A percentile compares a stretch with the other conserved stretches of the same genome.
These are phyloP conservation scores for Aureobasidium leucospermi DNA, from an alignment of 2,329 filamentous ascomycete genomes.

Conservation along the genomic window DNA sequence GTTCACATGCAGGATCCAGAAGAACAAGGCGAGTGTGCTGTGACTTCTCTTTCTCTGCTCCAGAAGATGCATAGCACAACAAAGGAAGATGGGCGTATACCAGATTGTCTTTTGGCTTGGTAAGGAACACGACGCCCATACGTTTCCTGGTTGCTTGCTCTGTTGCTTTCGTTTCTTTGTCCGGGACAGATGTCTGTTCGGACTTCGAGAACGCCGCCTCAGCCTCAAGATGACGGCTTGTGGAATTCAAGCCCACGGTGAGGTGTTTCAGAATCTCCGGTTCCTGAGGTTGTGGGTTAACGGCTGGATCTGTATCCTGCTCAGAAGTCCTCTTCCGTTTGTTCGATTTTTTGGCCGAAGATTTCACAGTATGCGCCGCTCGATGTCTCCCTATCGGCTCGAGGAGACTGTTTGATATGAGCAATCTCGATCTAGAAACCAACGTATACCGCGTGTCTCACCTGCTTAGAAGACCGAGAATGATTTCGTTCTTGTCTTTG, in stretches of 20 bases:
- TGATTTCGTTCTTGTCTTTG: conserved; percentile 4
- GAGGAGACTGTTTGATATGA: conserved; percentile 46
- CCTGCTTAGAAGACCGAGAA: conserved; percentile 3
- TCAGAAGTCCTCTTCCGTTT: conserved; percentile 21
- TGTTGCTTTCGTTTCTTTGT: neutral
- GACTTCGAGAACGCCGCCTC: conserved; percentile 24
- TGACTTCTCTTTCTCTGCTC: neutral
- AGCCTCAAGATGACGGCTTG: conserved; percentile 53
- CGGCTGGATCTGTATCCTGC: neutral
- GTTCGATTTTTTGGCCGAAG: conserved; percentile 29
- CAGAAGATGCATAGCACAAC: conserved; percentile 14
- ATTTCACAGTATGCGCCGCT: conserved; percentile 45
- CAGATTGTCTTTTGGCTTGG: conserved; percentile 19
- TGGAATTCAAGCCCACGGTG: conserved; percentile 57
- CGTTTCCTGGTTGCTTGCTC: neutral
- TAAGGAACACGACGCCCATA: conserved; percentile 19
- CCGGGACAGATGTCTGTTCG: neutral
- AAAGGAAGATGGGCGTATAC: conserved; percentile 17
- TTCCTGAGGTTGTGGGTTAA: neutral
- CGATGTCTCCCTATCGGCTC: conserved; percentile 58
- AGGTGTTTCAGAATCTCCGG: conserved; percentile 52
- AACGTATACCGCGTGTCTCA: neutral
- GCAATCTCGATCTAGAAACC: neutral
- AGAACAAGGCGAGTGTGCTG: conserved; percentile 15
- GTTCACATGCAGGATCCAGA: conserved; percentile 13